Conservation (phyloP, 2,329 filamentous ascomycete species). For the Dichotomopilus funicola region DNA sequence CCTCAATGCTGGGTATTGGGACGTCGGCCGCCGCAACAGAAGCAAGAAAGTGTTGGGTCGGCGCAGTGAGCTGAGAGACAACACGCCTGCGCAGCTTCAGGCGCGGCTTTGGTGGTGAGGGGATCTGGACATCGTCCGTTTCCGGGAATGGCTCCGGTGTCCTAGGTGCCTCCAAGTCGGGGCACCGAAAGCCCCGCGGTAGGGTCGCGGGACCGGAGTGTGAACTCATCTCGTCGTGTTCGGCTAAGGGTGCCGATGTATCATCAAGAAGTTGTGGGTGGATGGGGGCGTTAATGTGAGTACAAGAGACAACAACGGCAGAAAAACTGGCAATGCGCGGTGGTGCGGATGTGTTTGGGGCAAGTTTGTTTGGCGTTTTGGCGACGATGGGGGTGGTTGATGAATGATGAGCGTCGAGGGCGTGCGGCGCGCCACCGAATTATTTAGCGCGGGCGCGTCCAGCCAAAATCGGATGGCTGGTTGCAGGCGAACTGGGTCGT, state of each 20-base stretch:
- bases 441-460: not conserved
- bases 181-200: slow-evolving; percentile 37
- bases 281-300: not conserved
- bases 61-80: slow-evolving; percentile 46
- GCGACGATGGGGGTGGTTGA: not conserved
- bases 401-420: not conserved
- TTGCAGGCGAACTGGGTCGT: slow-evolving; percentile 5
- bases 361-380: not conserved
- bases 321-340: slow-evolving; percentile 1
- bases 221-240: slow-evolving; percentile 39
- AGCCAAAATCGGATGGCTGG: slow-evolving; percentile 21
- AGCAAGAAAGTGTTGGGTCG: slow-evolving; percentile 60
- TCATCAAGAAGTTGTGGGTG: slow-evolving; percentile 17
- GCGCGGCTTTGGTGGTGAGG: slow-evolving; percentile 47
- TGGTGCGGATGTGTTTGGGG: not conserved
- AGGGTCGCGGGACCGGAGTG: slow-evolving; percentile 40
- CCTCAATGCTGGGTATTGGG: slow-evolving; percentile 59
- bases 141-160: slow-evolving; percentile 47
- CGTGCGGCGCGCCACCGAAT: slow-evolving; percentile 3
- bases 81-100: slow-evolving; percentile 51
- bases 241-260: slow-evolving; percentile 17
- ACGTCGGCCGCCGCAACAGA: slow-evolving; percentile 60
- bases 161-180: slow-evolving; percentile 35
- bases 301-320: not conserved
- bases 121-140: slow-evolving; percentile 33